phyloP scores from a whole-genome alignment of 768 basidiomycete genomes.

The Hygrocybe coccinea region DNA sequence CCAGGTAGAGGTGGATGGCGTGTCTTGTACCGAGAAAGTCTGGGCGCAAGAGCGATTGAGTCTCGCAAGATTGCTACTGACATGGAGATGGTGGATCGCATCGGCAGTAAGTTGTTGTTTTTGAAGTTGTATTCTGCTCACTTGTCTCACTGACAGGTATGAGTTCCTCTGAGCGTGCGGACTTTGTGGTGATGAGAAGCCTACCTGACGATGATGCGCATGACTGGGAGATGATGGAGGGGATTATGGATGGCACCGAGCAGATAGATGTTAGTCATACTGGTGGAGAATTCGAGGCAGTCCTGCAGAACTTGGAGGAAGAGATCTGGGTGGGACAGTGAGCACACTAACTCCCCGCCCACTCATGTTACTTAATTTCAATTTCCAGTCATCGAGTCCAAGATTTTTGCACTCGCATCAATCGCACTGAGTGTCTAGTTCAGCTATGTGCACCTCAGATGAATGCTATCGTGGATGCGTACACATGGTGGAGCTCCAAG shows the following conservation, averaged over 20 bases:
- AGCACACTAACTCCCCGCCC: too few relatives aligned
- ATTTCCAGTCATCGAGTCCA: not conserved
- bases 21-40: not conserved
- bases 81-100: not conserved
- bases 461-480: slow-evolving; percentile 8
- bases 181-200: too few relatives aligned
- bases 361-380: too few relatives aligned
- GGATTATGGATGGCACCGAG: not conserved
- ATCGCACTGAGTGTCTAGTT: not conserved
- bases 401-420: slow-evolving; percentile 2
- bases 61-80: not conserved
- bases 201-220: too few relatives aligned
- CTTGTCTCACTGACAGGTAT: too few relatives aligned
- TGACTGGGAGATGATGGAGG: too few relatives aligned
- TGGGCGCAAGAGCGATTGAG: not conserved
- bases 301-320: not conserved
- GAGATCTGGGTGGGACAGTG: not conserved
- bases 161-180: too few relatives aligned
- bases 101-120: not conserved
- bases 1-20: not conserved
- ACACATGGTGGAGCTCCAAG: slow-evolving; percentile 10
- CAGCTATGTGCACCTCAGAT: slow-evolving; percentile 6
- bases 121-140: too few relatives aligned
- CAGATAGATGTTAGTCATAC: slow-evolving; percentile 21
- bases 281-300: slow-evolving; percentile 10